Evolutionary conservation across 441 rosid species (phyloP).

Genomic region (Dalechampia spathulata): DNA sequence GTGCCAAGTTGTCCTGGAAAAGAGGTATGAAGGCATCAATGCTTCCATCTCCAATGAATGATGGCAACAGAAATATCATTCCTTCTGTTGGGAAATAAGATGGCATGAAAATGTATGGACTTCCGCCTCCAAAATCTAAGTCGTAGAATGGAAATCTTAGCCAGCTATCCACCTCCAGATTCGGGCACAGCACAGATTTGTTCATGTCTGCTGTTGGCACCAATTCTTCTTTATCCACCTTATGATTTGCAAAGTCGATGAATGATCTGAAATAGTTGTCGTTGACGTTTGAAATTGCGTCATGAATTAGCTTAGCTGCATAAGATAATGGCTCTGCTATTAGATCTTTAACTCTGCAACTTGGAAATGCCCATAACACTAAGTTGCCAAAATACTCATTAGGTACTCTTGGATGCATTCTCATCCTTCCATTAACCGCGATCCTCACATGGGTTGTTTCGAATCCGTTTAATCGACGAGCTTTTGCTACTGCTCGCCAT

Average conservation of each 20-base stretch:
- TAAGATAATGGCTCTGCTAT: background rate
- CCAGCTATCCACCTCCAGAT: constrained; percentile 17
- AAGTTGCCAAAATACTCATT: constrained; percentile 3
- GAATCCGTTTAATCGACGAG: no score
- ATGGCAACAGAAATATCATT: constrained; percentile 9
- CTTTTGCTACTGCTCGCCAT: no score
- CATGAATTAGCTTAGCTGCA: constrained; percentile 6
- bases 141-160: background rate
- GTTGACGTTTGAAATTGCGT: constrained; percentile 3
- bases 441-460: background rate
- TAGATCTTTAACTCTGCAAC: background rate
- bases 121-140: no score
- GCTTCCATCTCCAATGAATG: constrained; percentile 8
- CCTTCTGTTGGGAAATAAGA: constrained; percentile 8
- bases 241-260: constrained; percentile 9
- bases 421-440: background rate
- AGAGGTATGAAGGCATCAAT: background rate
- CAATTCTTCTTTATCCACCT: background rate
- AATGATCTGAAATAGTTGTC: constrained; percentile 9
- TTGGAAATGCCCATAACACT: no score
- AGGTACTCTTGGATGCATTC: constrained; percentile 6
- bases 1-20: no score
- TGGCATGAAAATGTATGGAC: constrained; percentile 11
- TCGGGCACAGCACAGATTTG: background rate
- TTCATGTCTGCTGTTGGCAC: background rate